Evolutionary conservation across 2,329 filamentous ascomycete genomes (phyloP).

Genomic region (Xylariaceae sp.): DNA sequence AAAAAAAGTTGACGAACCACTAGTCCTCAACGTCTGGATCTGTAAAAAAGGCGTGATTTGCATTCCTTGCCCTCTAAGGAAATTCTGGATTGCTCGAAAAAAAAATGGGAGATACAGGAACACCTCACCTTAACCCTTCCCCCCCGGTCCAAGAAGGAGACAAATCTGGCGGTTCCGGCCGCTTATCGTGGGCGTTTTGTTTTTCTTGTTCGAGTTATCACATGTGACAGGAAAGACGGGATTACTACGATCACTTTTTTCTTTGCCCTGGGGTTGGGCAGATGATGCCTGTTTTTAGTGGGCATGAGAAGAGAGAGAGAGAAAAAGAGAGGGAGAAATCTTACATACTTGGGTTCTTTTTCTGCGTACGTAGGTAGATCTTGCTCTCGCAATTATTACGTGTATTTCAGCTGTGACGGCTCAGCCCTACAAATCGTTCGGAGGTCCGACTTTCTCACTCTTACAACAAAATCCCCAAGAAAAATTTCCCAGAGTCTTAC

Average conservation of each 20-base stretch:
- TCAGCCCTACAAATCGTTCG: not conserved
- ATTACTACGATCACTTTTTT: not conserved
- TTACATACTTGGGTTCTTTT: not conserved
- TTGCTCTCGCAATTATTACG: not conserved
- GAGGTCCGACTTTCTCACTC: too few species aligned
- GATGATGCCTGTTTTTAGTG: too few species aligned
- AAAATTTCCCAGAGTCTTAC: not conserved
- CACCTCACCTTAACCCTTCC: too few species aligned
- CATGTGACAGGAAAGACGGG: not conserved
- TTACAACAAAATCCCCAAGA: too few species aligned
- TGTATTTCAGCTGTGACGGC: not conserved
- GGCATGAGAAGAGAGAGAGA: not conserved
- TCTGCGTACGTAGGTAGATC: not conserved
- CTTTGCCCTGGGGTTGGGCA: not conserved
- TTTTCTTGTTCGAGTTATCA: not conserved
- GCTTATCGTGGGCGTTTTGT: not conserved
- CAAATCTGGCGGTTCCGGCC: not conserved
- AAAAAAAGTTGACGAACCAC: not conserved
- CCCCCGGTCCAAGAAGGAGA: not conserved
- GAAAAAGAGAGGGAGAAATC: not conserved
- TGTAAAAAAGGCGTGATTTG: too few species aligned
- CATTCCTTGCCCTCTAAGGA: too few species aligned
- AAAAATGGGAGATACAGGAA: too few species aligned
- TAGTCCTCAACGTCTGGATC: too few species aligned
- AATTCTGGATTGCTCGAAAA: too few species aligned